phyloP scores from a whole-genome alignment of 2,329 filamentous ascomycete species.

The Sarocladium kiliense region DNA sequence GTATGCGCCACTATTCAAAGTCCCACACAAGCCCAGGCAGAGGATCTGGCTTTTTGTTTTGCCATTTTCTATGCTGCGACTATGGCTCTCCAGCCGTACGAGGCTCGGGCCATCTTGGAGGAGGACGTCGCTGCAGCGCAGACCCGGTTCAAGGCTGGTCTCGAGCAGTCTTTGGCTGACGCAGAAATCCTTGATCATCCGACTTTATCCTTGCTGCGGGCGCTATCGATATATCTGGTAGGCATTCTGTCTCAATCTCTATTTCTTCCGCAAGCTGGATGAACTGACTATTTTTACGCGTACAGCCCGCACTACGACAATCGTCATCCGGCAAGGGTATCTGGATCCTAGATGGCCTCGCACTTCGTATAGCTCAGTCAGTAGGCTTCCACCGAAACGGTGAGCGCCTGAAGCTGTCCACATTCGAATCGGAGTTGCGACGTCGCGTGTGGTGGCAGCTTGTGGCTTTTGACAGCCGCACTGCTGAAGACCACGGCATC shows the following conservation, averaged over 20 bases:
- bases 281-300: too few species aligned
- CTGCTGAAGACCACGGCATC: background rate
- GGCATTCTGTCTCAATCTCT: too few species aligned
- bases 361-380: constrained; percentile 39
- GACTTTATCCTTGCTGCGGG: background rate
- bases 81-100: background rate
- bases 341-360: constrained; percentile 38
- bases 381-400: constrained; percentile 40
- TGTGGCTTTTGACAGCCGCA: constrained; percentile 27
- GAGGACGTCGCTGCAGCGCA: background rate
- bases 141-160: background rate
- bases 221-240: background rate
- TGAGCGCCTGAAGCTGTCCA: constrained; percentile 16
- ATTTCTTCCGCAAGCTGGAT: too few species aligned
- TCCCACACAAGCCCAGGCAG: background rate
- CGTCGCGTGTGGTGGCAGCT: constrained; percentile 27
- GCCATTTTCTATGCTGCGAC: background rate
- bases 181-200: background rate
- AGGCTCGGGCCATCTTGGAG: background rate
- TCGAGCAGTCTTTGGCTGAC: background rate
- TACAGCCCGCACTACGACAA: background rate
- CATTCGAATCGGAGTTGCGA: constrained; percentile 21
- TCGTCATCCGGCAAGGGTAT: background rate
- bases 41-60: background rate
- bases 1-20: background rate